phyloP scores from a whole-genome alignment of 75 land plant species.

The Cryptomeria japonica region DNA sequence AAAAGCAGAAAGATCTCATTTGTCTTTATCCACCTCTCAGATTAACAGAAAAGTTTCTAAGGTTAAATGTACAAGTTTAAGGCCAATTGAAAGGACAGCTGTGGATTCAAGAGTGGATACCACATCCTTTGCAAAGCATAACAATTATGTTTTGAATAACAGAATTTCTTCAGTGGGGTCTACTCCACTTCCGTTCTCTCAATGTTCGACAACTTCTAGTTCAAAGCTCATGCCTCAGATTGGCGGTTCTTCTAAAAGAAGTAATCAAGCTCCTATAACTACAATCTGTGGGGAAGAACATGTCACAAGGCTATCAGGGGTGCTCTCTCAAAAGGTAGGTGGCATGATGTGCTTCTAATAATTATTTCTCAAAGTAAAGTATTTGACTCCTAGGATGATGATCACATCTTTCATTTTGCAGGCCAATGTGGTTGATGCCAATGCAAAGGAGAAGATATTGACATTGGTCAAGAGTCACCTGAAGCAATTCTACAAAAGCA shows the following conservation, averaged over 20 bases:
- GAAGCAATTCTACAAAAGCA: slow-evolving; percentile 24
- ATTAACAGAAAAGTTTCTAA: neutral
- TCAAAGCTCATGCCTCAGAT: neutral
- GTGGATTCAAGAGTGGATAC: neutral
- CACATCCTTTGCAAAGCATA: neutral
- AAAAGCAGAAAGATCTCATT: slow-evolving; percentile 5
- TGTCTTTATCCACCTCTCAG: neutral
- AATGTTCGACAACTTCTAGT: neutral
- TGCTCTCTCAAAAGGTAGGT: neutral
- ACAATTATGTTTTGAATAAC: neutral
- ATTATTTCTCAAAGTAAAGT: neutral
- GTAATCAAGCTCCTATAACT: neutral
- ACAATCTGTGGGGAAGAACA: neutral
- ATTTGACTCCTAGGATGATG: neutral
- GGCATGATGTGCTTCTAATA: neutral
- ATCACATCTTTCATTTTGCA: neutral
- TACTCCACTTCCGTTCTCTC: neutral
- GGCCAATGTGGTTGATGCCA: slow-evolving; percentile 14
- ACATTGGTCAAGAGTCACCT: slow-evolving; percentile 61
- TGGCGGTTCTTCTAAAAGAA: neutral
- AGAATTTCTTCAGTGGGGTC: neutral
- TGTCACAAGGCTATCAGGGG: slow-evolving; percentile 1
- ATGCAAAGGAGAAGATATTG: slow-evolving; percentile 48
- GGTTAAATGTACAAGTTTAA: neutral
- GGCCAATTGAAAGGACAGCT: neutral